Percentiles rank a stretch among this genome's conserved stretches.
phyloP scores from a whole-genome alignment of 106 monocot genomes.

The Dioscorea zingiberensis region DNA sequence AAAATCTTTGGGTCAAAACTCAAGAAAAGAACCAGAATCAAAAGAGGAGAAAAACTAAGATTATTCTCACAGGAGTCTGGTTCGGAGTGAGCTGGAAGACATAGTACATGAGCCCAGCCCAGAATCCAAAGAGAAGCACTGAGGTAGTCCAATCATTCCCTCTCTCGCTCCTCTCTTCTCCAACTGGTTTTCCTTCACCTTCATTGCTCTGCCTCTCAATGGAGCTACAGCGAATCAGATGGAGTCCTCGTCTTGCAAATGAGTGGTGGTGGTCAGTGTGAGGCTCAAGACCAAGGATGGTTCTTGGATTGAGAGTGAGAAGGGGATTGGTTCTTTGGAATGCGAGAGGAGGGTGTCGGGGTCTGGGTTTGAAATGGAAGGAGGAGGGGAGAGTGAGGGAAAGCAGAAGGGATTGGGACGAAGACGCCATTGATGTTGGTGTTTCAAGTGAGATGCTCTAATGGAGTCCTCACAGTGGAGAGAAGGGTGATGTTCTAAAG shows the following conservation, averaged over 20 bases:
- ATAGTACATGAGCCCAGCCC: conserved; percentile 84
- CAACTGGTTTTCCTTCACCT: conserved; percentile 3
- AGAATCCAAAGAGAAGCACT: conserved; percentile 74
- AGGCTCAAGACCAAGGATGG: background rate
- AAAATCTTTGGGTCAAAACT: background rate
- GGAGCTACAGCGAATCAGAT: background rate
- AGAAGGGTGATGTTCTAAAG: background rate
- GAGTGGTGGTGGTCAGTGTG: background rate
- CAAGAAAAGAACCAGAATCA: background rate
- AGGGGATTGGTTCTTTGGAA: background rate
- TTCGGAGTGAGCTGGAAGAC: conserved; percentile 68
- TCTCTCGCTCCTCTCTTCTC: conserved; percentile 12
- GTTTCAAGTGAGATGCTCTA: too few relatives aligned
- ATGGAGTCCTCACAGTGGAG: too few relatives aligned
- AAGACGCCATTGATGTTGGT: background rate
- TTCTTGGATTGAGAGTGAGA: too few relatives aligned
- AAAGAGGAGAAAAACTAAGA: background rate
- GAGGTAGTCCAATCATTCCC: conserved; percentile 75
- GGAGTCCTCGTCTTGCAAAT: background rate
- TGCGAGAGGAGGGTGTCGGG: background rate
- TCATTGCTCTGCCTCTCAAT: background rate
- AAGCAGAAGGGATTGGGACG: background rate
- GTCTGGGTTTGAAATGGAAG: background rate
- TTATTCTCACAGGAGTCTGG: conserved; percentile 67
- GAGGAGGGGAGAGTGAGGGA: background rate